Evolutionary conservation across 2,329 filamentous ascomycete genomes (phyloP).

Genomic region (Hortaea werneckii): DNA sequence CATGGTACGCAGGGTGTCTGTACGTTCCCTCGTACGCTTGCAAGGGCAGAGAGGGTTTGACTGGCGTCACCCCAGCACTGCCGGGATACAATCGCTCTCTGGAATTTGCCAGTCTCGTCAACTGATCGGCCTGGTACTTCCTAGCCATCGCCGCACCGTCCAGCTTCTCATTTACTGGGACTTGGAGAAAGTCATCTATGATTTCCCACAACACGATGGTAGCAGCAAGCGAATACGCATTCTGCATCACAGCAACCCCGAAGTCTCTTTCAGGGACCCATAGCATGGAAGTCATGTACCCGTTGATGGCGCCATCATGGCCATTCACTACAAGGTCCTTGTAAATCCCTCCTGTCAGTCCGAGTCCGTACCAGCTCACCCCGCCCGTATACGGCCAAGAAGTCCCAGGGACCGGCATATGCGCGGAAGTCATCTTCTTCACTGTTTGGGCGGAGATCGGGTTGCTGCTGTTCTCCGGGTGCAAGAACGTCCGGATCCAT

Average conservation of each 20-base stretch:
- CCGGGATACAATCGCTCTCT: background rate
- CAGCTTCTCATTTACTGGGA: background rate
- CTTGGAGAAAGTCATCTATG: background rate
- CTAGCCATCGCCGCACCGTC: background rate
- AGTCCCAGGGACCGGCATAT: constrained; percentile 17
- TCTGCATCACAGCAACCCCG: constrained; percentile 29
- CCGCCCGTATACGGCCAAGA: constrained; percentile 9
- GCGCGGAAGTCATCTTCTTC: constrained; percentile 5
- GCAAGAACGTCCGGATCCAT: constrained; percentile 43
- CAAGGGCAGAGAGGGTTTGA: background rate
- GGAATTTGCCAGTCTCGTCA: background rate
- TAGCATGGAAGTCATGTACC: constrained; percentile 34
- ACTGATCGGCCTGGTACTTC: background rate
- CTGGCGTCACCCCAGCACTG: background rate
- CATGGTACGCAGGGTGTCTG: background rate
- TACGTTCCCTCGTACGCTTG: background rate
- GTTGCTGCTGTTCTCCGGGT: constrained; percentile 9
- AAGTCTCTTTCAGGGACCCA: constrained; percentile 34
- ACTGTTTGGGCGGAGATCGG: constrained; percentile 5
- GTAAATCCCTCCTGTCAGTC: constrained; percentile 32
- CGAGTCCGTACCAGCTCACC: constrained; percentile 29
- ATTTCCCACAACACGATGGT: background rate
- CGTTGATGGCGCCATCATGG: constrained; percentile 37
- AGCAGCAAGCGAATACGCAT: constrained; percentile 1
- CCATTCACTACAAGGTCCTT: constrained; percentile 33